These are phyloP conservation scores for Sodiomyces alkalinus DNA, from an alignment of 2,329 filamentous ascomycete genomes.

Conservation along the genomic window DNA sequence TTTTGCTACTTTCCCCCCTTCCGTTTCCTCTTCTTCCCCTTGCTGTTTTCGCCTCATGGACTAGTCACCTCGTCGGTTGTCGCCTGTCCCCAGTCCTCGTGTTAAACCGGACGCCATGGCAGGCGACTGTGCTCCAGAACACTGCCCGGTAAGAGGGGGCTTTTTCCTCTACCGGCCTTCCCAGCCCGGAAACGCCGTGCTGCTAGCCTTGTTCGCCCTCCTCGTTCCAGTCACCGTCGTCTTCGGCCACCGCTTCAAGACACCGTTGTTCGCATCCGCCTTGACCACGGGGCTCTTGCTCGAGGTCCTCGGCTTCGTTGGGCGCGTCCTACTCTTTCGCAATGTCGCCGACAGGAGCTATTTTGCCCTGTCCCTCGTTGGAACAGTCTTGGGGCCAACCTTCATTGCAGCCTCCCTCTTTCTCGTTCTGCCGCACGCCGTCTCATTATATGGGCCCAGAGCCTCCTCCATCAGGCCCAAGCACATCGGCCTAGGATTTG, in stretches of 20 bases:
- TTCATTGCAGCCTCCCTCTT: conserved; percentile 29
- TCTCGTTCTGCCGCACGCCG: conserved; percentile 27
- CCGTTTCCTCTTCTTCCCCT: conserved; percentile 1
- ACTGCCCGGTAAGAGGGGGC: conserved; percentile 18
- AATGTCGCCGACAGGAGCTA: conserved; percentile 16
- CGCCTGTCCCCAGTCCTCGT: too few species aligned
- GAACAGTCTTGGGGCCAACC: conserved; percentile 30
- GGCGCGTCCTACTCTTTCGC: conserved; percentile 24
- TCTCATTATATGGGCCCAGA: conserved; percentile 29
- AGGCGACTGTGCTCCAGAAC: conserved; percentile 16
- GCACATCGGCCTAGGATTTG: conserved; percentile 18
- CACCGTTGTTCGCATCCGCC: conserved; percentile 22
- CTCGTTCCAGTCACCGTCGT: conserved; percentile 22
- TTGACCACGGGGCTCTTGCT: conserved; percentile 25
- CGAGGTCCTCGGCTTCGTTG: conserved; percentile 30
- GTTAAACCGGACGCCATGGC: too few species aligned
- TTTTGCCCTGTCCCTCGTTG: conserved; percentile 29
- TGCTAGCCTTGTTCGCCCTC: conserved; percentile 23
- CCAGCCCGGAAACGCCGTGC: conserved; percentile 22
- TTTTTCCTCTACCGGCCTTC: conserved; percentile 22
- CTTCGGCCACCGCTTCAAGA: conserved; percentile 23
- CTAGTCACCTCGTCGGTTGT: conserved; percentile 5
- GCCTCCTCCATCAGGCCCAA: conserved; percentile 21
- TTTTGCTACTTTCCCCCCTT: not conserved
- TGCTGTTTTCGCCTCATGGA: conserved; percentile 5